Conservation (phyloP, 1,139 yeast species). For the Scheffersomyces cryptocercus region DNA sequence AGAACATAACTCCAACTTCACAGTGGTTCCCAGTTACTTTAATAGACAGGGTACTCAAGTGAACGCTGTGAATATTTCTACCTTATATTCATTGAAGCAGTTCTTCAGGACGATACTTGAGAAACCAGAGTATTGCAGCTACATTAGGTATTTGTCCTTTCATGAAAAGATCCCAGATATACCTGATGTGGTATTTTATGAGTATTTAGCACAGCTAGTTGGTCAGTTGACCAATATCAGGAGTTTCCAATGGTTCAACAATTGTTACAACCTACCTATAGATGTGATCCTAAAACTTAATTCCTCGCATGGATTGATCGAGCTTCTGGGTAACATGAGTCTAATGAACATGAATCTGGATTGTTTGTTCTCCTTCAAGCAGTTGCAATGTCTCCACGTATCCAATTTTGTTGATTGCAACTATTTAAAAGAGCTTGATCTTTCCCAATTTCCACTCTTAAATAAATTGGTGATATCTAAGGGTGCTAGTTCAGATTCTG, state of each 20-base stretch:
- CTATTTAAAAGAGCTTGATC: conserved; percentile 1
- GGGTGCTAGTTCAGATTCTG: not conserved
- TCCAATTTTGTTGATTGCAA: conserved; percentile 5
- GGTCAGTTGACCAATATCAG: conserved; percentile 8
- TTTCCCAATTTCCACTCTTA: conserved; percentile 5
- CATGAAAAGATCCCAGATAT: conserved; percentile 13
- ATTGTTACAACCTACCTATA: conserved; percentile 10
- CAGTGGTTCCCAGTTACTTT: not conserved
- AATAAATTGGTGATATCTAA: conserved; percentile 9
- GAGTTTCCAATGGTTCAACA: conserved; percentile 14
- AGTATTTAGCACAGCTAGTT: conserved; percentile 6
- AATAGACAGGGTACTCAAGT: not conserved
- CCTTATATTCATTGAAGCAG: conserved; percentile 14
- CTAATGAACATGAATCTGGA: not conserved
- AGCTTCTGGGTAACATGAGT: conserved; percentile 10
- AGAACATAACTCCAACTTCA: no score
- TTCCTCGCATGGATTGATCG: conserved; percentile 1
- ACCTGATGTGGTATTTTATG: conserved; percentile 8
- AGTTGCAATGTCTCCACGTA: conserved; percentile 5
- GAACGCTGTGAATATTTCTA: conserved; percentile 10
- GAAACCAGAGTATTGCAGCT: conserved; percentile 2
- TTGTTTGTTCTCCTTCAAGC: conserved; percentile 5
- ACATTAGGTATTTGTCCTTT: conserved; percentile 9
- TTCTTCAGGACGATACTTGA: conserved; percentile 10
- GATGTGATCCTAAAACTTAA: conserved; percentile 1